These are phyloP conservation scores for Exophiala alcalophila DNA, from an alignment of 2,329 filamentous ascomycete species.

Conservation along the genomic window DNA sequence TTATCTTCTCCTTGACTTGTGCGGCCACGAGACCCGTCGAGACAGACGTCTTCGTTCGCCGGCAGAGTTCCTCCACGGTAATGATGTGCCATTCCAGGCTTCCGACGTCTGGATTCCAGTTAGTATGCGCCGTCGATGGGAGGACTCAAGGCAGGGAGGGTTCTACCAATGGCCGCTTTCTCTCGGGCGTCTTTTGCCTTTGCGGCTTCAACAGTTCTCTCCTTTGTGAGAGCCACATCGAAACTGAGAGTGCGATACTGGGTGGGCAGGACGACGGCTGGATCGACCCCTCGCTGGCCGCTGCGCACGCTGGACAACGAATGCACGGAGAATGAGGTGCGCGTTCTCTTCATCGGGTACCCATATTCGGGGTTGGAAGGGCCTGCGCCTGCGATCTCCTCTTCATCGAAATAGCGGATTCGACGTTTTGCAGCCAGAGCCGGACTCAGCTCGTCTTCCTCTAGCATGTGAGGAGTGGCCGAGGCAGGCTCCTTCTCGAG, in stretches of 20 bases:
- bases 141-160: not conserved
- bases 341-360: slow-evolving; percentile 12
- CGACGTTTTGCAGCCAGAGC: slow-evolving; percentile 24
- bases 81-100: slow-evolving; percentile 67
- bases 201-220: slow-evolving; percentile 43
- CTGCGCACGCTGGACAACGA: slow-evolving; percentile 26
- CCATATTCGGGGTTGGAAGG: slow-evolving; percentile 13
- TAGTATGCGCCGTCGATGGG: not conserved
- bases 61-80: slow-evolving; percentile 56
- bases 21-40: slow-evolving; percentile 59
- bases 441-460: slow-evolving; percentile 20
- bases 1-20: slow-evolving; percentile 54
- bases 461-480: slow-evolving; percentile 2
- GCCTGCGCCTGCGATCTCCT: slow-evolving; percentile 16
- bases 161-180: slow-evolving; percentile 16
- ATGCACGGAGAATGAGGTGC: slow-evolving; percentile 20
- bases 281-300: slow-evolving; percentile 28
- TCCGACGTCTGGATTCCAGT: slow-evolving; percentile 51
- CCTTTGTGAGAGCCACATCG: slow-evolving; percentile 56
- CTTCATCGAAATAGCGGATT: slow-evolving; percentile 27
- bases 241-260: slow-evolving; percentile 41
- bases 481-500: not conserved
- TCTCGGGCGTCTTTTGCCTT: slow-evolving; percentile 41
- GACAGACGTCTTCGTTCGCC: slow-evolving; percentile 57
- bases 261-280: slow-evolving; percentile 32